Base-by-base conservation (phyloP, 805 yeast genomes). In the Saccharomycopsis sp. region DNA sequence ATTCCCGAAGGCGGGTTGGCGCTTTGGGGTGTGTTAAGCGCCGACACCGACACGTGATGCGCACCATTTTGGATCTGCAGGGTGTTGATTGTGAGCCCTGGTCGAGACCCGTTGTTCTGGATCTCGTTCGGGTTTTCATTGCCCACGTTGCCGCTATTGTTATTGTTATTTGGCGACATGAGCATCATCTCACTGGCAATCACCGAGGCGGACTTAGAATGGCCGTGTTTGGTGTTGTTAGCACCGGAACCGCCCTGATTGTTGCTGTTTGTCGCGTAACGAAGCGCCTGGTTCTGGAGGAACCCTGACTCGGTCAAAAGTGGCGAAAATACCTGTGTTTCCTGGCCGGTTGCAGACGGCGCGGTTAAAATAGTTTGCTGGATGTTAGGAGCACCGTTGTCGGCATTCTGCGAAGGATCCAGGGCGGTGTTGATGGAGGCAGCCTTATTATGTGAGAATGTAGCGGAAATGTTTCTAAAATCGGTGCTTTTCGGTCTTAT, bases 381-480 rank as follows among this genome's bases (percentile, higher is more conserved):
- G 14, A 56, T 35, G 17, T 49, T 54, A 7, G 42, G 42, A 9
- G 3, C 8, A 35, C 52, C 35, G 22, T 44, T 20, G 41, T 64
- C 62, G 54, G 61, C 63, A 51, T 65, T 60, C 60, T 69, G 56
- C 29, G 68, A 64, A 66, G 67, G 19, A 62, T 58, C 2, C n/a
- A 56, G 55, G 52, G 34, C 56, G 57, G 61, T 56, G 29, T 24
- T 55, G 47, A 29, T 50, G 58, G 14, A 59, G 52, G 54, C 61
- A 12, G 44, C 56, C 42, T 55, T 61, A 47, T 50, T 58, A 42
- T 51, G 56, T 14, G 23, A 55, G 57, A 51, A 52, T 42, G 44
- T 35, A 9, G 8, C 14, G 14, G 41, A 35, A 35, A 35, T 35
- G 8, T 35, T 8, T 35, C 41, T 35, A 35, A 35, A 35, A 35